These are phyloP conservation scores for Periconia digitata DNA, from an alignment of 2,329 filamentous ascomycete species.

Conservation along the genomic window DNA sequence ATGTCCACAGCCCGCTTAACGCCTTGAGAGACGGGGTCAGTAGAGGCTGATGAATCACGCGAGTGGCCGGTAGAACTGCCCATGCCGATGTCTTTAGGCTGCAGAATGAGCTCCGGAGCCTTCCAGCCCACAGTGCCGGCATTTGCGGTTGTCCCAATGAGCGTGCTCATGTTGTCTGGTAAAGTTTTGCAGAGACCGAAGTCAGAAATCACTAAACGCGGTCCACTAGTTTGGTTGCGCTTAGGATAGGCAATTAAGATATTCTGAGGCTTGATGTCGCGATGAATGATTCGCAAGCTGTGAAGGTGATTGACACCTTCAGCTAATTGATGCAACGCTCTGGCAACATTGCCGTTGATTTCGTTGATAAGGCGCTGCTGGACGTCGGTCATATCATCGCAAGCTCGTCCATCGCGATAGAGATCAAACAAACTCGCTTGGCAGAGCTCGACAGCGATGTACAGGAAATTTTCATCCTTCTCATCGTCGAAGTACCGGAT, in stretches of 20 bases:
- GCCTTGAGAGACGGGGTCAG: constrained; percentile 60
- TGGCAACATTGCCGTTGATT: constrained; percentile 74
- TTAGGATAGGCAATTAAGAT: constrained; percentile 77
- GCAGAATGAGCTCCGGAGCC: constrained; percentile 84
- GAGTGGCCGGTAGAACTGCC: constrained; percentile 48
- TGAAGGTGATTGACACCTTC: constrained; percentile 88
- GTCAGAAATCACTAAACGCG: constrained; percentile 92
- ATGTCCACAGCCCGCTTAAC: constrained; percentile 97
- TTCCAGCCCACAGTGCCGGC: constrained; percentile 96
- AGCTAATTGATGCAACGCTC: constrained; percentile 84
- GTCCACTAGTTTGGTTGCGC: constrained; percentile 67
- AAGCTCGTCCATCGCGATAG: constrained; percentile 63
- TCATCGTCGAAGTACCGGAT: constrained; percentile 96
- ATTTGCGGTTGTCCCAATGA: constrained; percentile 90
- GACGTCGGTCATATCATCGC: constrained; percentile 55
- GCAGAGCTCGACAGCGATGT: constrained; percentile 93
- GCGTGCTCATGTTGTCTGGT: constrained; percentile 90
- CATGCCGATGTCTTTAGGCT: constrained; percentile 47
- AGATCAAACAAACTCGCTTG: constrained; percentile 92
- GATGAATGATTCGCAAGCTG: constrained; percentile 89
- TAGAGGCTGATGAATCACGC: constrained; percentile 44
- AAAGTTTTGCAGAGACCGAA: constrained; percentile 98
- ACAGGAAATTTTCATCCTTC: constrained; percentile 84
- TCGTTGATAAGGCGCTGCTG: constrained; percentile 71
- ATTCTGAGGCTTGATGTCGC: constrained; percentile 96